phyloP scores from a whole-genome alignment of 495 filamentous ascomycete genomes.

The Daldinia decipiens region DNA sequence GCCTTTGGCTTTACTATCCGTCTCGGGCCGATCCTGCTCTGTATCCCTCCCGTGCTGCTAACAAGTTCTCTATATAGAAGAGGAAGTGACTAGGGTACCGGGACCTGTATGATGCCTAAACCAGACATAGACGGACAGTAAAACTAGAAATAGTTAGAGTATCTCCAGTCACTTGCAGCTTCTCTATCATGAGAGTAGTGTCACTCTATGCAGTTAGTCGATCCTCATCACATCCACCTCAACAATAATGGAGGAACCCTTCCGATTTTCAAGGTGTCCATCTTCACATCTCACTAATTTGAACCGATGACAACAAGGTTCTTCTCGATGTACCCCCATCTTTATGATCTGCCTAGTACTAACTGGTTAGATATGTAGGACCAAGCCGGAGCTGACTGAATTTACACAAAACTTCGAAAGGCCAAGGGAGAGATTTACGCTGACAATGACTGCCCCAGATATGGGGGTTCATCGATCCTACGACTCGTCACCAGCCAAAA shows the following conservation, averaged over 20 bases:
- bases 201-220: conserved; percentile 21
- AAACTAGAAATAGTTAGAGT: not conserved
- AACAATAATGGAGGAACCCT: not conserved
- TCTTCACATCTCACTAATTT: not conserved
- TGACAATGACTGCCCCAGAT: conserved; percentile 1
- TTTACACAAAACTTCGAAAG: conserved; percentile 7
- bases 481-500: conserved; percentile 22
- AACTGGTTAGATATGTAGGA: not conserved
- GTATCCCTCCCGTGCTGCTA: conserved; percentile 6
- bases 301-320: not conserved
- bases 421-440: conserved; percentile 7
- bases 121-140: not conserved
- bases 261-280: not conserved
- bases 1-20: conserved; percentile 10
- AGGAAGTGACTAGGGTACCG: not conserved
- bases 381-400: conserved; percentile 8
- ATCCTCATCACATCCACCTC: conserved; percentile 9
- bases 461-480: conserved; percentile 12
- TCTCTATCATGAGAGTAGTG: not conserved
- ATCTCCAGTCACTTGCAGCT: conserved; percentile 9
- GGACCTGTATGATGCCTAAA: not conserved
- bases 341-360: not conserved
- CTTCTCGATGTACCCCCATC: not conserved
- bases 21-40: conserved; percentile 38
- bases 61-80: conserved; percentile 11